Percentiles rank a stretch among this genome's conserved stretches.
Evolutionary conservation across 2,329 filamentous ascomycete species (phyloP).

Genomic region (Aspergillus sp.): DNA sequence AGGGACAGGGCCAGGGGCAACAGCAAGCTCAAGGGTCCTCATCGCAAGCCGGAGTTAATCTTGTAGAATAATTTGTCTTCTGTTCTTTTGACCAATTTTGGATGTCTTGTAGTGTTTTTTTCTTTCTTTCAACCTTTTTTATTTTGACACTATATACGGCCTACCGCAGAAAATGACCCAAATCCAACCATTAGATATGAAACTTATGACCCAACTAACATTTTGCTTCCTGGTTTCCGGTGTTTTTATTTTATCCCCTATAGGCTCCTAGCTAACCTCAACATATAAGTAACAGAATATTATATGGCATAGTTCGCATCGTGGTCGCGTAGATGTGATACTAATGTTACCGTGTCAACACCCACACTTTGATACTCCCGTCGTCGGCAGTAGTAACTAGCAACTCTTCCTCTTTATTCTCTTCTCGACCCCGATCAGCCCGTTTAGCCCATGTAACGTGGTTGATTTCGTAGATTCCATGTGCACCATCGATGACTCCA

Average conservation of each 20-base stretch:
- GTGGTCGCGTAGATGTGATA: too few species aligned
- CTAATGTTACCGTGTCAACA: conserved; percentile 41
- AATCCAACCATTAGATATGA: conserved; percentile 6
- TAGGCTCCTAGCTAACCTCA: neutral
- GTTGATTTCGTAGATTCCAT: conserved; percentile 93
- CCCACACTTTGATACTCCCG: conserved; percentile 83
- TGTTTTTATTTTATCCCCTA: conserved; percentile 1
- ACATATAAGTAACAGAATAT: too few species aligned
- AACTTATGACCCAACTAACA: conserved; percentile 5
- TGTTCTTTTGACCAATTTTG: conserved; percentile 2
- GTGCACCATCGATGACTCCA: conserved; percentile 68
- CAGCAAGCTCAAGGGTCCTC: conserved; percentile 10
- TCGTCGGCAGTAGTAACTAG: conserved; percentile 91
- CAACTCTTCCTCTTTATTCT: conserved; percentile 68
- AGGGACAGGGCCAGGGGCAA: conserved; percentile 12
- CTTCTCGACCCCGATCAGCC: conserved; percentile 62
- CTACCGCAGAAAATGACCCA: neutral
- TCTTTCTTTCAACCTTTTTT: neutral
- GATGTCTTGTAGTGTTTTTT: neutral
- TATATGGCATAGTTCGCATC: too few species aligned
- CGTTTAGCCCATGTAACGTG: conserved; percentile 84
- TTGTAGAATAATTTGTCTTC: conserved; percentile 7
- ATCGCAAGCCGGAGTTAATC: conserved; percentile 4
- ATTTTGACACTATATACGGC: neutral
- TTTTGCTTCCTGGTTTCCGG: neutral